Evolutionary conservation across 139 green algal species (phyloP).

Genomic region (Gonium pectorale): DNA sequence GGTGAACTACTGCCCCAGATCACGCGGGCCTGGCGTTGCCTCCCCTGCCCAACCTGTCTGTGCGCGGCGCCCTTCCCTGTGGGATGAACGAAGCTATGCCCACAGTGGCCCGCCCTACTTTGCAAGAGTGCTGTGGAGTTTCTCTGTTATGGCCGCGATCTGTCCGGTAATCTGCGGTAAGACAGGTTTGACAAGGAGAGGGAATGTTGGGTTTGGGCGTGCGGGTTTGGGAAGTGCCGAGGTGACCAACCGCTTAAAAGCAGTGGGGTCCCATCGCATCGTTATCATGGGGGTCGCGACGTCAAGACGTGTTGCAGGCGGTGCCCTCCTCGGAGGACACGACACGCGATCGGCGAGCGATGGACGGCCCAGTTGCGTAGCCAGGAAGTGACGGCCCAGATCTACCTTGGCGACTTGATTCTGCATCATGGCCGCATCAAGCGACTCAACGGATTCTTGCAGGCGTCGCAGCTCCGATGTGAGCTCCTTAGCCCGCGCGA

Average conservation of each 20-base stretch:
- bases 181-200: background rate
- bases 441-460: constrained; percentile 53
- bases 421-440: constrained; percentile 51
- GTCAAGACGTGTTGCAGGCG: too few relatives aligned
- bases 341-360: background rate
- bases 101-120: background rate
- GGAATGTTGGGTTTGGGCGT: background rate
- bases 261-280: too few relatives aligned
- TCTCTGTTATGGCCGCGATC: constrained; percentile 56
- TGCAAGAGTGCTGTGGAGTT: constrained; percentile 44
- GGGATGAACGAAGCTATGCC: too few relatives aligned
- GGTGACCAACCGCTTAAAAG: background rate
- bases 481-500: constrained; percentile 34
- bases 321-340: background rate
- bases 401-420: constrained; percentile 59
- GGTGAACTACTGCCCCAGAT: background rate
- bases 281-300: too few relatives aligned
- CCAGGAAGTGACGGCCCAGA: background rate
- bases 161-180: constrained; percentile 56
- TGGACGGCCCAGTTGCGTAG: background rate
- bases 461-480: constrained; percentile 47
- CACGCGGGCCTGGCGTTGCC: background rate
- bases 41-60: background rate
- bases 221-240: background rate
- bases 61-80: too few relatives aligned